Evolutionary conservation across 1,284 basidiomycete genomes (phyloP), one percentile per base, ranked within the genome.

Genomic region (Cerioporus squamosus): DNA sequence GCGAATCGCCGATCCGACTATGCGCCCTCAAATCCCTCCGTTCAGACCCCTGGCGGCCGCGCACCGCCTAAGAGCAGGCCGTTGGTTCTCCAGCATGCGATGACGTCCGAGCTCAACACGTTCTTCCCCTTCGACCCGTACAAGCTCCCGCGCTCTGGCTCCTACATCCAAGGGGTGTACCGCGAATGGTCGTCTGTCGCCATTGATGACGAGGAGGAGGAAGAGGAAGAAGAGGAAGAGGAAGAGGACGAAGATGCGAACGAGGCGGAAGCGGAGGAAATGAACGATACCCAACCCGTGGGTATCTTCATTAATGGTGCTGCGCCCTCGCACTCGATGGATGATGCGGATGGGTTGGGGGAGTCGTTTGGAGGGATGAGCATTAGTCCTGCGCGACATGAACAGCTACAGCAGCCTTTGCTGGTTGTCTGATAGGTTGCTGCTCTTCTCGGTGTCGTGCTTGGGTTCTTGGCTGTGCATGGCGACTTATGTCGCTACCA

Each of bases 41-140:
- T 53, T 3, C 23, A 20, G 2, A 48, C 46, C 17, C 31, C 52
- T 14, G 40, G 9, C 22, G 48, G 9, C 47, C 55, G 29, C 12
- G 39, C 42, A 10, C n/a, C n/a, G n/a, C 61, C 75, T 12, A 67
- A 76, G 56, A 65, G 76, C 9, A 68, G 75, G 54, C 66, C 77
- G 6, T 59, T 74, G 1, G 57, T 78, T 42, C 64, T 79, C 38
- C 71, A 74, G 40, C 70, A 67, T 51, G 74, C 77, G 43, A 74
- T 85, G 60, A 85, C 88, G 57, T 80, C 85, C 6, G 93, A 95
- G 58, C 80, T 98, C 48, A 95, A 96, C 71, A 88, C 89, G 14
- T 99, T 98, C 79, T 99, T 99, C 79, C 97, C 97, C 0, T 99
- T 99, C 72, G 97, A 99, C 72, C 97, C 97, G 1, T 99, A 95